phyloP scores from a whole-genome alignment of 345 rosid species.

The Toxicodendron radicans region DNA sequence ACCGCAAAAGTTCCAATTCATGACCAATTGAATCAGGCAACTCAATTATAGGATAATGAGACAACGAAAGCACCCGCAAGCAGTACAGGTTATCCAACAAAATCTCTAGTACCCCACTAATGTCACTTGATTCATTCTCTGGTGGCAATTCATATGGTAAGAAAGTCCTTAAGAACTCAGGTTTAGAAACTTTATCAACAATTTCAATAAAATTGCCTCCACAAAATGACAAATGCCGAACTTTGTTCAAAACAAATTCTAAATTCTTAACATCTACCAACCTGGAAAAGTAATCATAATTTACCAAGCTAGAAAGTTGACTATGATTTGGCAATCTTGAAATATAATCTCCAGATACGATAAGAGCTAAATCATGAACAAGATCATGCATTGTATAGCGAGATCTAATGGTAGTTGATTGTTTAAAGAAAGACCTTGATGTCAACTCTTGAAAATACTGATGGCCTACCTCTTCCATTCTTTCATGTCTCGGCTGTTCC shows the following conservation, averaged over 20 bases:
- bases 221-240: conserved; percentile 24
- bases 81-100: conserved; percentile 14
- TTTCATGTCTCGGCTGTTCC: background rate
- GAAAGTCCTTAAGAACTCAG: conserved; percentile 6
- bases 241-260: background rate
- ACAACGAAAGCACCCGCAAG: conserved; percentile 21
- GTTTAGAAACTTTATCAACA: conserved; percentile 14
- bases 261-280: background rate
- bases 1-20: conserved; percentile 23
- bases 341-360: conserved; percentile 8
- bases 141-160: background rate
- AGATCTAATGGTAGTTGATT: background rate
- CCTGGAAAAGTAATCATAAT: background rate
- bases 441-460: conserved; percentile 11
- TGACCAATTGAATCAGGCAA: conserved; percentile 26
- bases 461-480: conserved; percentile 15
- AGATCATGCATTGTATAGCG: conserved; percentile 30
- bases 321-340: background rate
- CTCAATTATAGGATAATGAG: conserved; percentile 11
- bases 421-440: conserved; percentile 20
- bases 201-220: background rate
- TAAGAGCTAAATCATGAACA: conserved; percentile 27
- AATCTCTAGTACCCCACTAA: background rate
- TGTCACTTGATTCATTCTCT: background rate
- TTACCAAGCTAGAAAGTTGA: conserved; percentile 8